These are phyloP conservation scores for Lippia alba DNA, from an alignment of 305 asterid species.

Conservation along the genomic window DNA sequence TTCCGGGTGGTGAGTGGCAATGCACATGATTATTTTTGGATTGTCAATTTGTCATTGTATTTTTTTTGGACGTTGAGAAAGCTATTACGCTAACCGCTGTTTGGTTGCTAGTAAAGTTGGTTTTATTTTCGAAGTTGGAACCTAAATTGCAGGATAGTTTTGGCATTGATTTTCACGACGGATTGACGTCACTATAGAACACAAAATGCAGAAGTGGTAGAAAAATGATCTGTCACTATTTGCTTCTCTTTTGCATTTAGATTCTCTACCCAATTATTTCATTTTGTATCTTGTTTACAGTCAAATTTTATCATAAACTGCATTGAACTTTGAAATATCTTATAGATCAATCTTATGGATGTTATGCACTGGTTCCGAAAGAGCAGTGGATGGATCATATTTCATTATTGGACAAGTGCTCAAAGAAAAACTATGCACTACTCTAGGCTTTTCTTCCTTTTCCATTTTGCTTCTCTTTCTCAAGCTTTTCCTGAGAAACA, in stretches of 20 bases:
- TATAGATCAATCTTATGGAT: neutral
- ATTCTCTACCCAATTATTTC: neutral
- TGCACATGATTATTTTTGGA: constrained; percentile 7
- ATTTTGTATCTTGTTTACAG: neutral
- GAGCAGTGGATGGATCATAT: neutral
- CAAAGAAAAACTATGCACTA: neutral
- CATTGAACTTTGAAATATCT: neutral
- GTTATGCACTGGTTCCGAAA: neutral
- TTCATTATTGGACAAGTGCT: neutral
- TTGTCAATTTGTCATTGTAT: constrained; percentile 28
- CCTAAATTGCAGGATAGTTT: neutral
- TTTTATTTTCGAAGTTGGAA: neutral
- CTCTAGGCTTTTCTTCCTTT: neutral
- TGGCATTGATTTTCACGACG: neutral
- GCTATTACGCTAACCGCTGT: neutral
- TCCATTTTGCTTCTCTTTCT: neutral
- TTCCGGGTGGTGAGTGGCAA: constrained; percentile 81
- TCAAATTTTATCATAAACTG: neutral
- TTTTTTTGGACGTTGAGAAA: constrained; percentile 14
- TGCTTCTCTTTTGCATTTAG: neutral
- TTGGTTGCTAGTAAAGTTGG: neutral
- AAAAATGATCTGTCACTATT: neutral
- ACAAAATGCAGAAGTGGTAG: neutral
- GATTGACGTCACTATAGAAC: neutral
- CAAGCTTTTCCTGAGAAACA: neutral